Conservation (phyloP, 257 asterid genomes). For the Primulina huaijiensis region DNA sequence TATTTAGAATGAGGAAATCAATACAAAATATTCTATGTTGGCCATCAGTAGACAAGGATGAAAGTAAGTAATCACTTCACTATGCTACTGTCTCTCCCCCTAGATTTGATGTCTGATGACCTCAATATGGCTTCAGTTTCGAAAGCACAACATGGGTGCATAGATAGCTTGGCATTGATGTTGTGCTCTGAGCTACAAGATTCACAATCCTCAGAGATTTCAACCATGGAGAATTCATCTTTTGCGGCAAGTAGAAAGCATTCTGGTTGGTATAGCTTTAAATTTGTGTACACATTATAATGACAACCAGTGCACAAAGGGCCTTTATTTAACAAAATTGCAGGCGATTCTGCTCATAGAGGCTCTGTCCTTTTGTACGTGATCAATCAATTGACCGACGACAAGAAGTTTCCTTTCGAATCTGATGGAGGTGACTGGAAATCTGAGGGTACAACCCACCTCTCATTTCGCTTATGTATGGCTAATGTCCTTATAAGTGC, state of each 20-base stretch:
- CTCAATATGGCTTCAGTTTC: conserved; percentile 43
- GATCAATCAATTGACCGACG: conserved; percentile 43
- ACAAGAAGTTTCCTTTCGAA: conserved; percentile 29
- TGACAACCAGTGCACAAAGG: conserved; percentile 17
- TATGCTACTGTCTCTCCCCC: conserved; percentile 19
- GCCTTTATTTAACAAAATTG: conserved; percentile 22
- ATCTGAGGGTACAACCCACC: conserved; percentile 28
- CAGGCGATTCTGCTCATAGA: conserved; percentile 38
- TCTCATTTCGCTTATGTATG: conserved; percentile 74
- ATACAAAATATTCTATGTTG: conserved; percentile 56
- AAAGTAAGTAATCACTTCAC: conserved; percentile 45
- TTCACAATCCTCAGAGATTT: conserved; percentile 38
- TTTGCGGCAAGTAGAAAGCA: not conserved
- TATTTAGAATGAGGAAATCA: conserved; percentile 46
- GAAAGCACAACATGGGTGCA: conserved; percentile 95
- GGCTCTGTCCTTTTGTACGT: conserved; percentile 53
- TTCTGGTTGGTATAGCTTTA: conserved; percentile 20
- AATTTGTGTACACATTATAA: not conserved
- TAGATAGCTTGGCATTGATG: conserved; percentile 84
- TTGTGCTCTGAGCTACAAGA: conserved; percentile 63
- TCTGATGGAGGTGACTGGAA: conserved; percentile 28
- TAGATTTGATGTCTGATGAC: conserved; percentile 21
- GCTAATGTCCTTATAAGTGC: conserved; percentile 87
- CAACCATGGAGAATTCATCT: conserved; percentile 18
- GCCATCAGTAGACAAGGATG: conserved; percentile 58